Evolutionary conservation across 768 basidiomycete species (phyloP), one percentile per base, ranked within the genome.

Genomic region (Boletus barrowsii): DNA sequence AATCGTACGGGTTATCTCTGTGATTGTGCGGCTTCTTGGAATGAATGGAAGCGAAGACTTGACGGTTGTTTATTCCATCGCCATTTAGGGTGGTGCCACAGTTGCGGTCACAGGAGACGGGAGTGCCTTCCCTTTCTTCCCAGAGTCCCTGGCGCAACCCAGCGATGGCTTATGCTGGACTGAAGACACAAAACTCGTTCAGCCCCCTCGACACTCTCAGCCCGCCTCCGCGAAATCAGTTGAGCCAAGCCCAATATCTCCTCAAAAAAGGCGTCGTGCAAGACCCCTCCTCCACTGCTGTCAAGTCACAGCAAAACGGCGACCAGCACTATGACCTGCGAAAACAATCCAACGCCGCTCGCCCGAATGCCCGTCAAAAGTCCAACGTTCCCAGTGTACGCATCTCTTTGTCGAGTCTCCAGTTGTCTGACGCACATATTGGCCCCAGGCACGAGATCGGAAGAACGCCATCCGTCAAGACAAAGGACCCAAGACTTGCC

Each of bases 11-110:
- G 2, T 29, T 29, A 29, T 29, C 29, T 9, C 29, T 29, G 29
- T 29, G 26, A 29, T 5, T 26, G 26, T 26, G 24, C 24, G 26
- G 26, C 26, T 26, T 26, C 26, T 26, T 26, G 35, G 41, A 32
- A 41, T 22, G 47, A 15, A 30, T 30, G 26, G 30, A 43, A 20
- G 49, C 6, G 41, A 4, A 3, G 11, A 22, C 61, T 66, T 65
- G 64, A 65, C 49, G 37, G 42, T 59, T 64, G 61, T 64, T 64
- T 64, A 43, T 18, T 13, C 24, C 7, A 0, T 18, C 36, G 24
- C 60, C 4, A 35, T 43, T 65, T 53, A 53, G 18, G 33, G 62
- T 50, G 20, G 53, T 10, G 35, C 35, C 26, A 18, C 13, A 15
- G 2, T 40, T 56, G 47, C 44, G 50, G 43, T 18, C 44, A 8